Percentiles rank a stretch among this genome's conserved stretches.
These are phyloP conservation scores for Colletotrichum sp. DNA, from an alignment of 2,329 filamentous ascomycete genomes.

Conservation along the genomic window DNA sequence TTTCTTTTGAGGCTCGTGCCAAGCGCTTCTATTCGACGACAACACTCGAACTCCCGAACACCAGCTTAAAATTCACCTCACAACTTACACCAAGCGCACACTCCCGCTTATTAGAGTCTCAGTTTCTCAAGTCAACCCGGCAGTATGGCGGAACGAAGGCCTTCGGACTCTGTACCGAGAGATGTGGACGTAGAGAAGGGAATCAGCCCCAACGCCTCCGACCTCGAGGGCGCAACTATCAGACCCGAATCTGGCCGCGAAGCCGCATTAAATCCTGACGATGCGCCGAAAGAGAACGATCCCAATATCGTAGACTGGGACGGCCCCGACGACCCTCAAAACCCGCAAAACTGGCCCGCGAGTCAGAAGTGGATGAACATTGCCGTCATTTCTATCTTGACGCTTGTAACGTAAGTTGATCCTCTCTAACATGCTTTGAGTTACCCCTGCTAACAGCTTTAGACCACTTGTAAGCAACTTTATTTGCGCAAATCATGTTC, in stretches of 20 bases:
- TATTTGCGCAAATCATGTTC: no score
- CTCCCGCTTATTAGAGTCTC: background rate
- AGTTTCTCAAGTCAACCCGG: background rate
- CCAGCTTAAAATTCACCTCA: background rate
- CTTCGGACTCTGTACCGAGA: background rate
- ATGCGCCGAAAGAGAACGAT: background rate
- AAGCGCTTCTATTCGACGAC: background rate
- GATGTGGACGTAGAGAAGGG: conserved; percentile 6
- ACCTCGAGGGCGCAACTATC: conserved; percentile 11
- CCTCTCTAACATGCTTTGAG: background rate
- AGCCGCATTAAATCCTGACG: background rate
- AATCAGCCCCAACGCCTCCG: background rate
- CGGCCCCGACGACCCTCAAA: conserved; percentile 60
- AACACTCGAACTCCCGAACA: background rate
- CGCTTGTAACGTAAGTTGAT: conserved; percentile 22
- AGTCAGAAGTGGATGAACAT: conserved; percentile 42
- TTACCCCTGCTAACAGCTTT: conserved; percentile 15
- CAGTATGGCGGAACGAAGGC: background rate
- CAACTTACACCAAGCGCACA: background rate
- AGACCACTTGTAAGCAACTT: conserved; percentile 15
- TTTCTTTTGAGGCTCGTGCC: background rate
- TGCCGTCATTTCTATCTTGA: conserved; percentile 31
- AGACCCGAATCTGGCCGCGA: background rate
- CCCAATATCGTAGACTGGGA: conserved; percentile 61
- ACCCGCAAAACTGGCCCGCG: conserved; percentile 73